Conservation (phyloP, 2,329 filamentous ascomycete genomes). For the Corynespora cassiicola region DNA sequence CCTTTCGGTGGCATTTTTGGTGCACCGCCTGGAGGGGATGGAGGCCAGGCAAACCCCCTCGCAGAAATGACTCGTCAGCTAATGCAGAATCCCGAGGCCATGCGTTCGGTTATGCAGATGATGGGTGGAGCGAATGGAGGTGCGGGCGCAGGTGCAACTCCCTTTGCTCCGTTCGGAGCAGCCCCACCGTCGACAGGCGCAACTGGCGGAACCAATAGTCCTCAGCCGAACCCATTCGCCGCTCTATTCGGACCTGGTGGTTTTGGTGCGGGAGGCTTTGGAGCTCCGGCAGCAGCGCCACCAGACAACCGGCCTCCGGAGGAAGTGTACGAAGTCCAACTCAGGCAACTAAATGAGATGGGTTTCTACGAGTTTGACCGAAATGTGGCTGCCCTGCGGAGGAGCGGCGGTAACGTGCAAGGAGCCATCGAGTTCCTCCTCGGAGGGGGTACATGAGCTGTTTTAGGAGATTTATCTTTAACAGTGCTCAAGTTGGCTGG, state of each 20-base stretch:
- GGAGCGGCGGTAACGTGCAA: constrained; percentile 92
- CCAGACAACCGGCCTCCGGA: constrained; percentile 88
- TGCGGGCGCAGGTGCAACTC: constrained; percentile 34
- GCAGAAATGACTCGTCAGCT: constrained; percentile 52
- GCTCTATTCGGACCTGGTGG: constrained; percentile 56
- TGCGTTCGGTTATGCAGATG: constrained; percentile 61
- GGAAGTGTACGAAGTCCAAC: constrained; percentile 88
- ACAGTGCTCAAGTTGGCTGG: no score
- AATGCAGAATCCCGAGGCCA: constrained; percentile 65
- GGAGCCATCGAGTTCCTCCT: constrained; percentile 81
- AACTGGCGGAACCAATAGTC: constrained; percentile 36
- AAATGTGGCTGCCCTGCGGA: constrained; percentile 85
- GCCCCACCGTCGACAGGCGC: constrained; percentile 39
- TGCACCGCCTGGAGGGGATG: constrained; percentile 25
- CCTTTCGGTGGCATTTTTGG: constrained; percentile 62
- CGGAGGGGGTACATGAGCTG: constrained; percentile 32
- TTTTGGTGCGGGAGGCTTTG: constrained; percentile 46
- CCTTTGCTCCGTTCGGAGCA: constrained; percentile 54
- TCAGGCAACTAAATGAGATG: constrained; percentile 97
- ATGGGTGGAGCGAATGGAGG: constrained; percentile 58
- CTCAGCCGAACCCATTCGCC: constrained; percentile 47
- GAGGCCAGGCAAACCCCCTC: constrained; percentile 56
- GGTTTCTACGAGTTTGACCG: constrained; percentile 96
- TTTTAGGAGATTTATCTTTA: no score
- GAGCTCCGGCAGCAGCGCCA: constrained; percentile 59